phyloP scores from a whole-genome alignment of 2,329 filamentous ascomycete genomes.

The Sclerotinia sclerotiorum region DNA sequence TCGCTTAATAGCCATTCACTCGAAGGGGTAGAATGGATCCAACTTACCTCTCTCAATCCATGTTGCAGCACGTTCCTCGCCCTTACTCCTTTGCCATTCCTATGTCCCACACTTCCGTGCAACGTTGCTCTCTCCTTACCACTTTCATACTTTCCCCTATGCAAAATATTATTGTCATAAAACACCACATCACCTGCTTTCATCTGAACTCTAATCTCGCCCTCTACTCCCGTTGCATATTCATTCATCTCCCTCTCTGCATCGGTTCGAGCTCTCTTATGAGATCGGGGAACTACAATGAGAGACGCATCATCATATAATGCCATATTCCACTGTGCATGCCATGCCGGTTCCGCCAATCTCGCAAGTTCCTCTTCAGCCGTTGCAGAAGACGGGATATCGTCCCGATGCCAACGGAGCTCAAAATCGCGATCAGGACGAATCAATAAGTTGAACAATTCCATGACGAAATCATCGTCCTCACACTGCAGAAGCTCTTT shows the following conservation, averaged over 20 bases:
- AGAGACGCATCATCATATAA: slow-evolving; percentile 73
- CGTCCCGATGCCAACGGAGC: slow-evolving; percentile 83
- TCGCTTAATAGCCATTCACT: neutral
- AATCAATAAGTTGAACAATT: slow-evolving; percentile 84
- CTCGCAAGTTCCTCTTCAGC: slow-evolving; percentile 65
- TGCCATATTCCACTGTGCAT: slow-evolving; percentile 87
- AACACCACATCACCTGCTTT: slow-evolving; percentile 78
- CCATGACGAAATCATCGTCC: slow-evolving; percentile 73
- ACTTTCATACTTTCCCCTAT: slow-evolving; percentile 65
- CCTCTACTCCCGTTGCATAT: slow-evolving; percentile 60
- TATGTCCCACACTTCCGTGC: slow-evolving; percentile 69
- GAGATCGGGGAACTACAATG: slow-evolving; percentile 75
- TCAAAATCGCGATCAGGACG: slow-evolving; percentile 69
- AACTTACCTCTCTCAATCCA: slow-evolving; percentile 54
- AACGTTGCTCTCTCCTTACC: slow-evolving; percentile 65
- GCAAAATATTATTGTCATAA: slow-evolving; percentile 87
- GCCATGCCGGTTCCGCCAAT: slow-evolving; percentile 61
- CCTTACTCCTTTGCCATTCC: slow-evolving; percentile 52
- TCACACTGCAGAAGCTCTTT: slow-evolving; percentile 58
- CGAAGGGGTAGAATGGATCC: neutral
- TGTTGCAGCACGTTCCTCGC: slow-evolving; percentile 76
- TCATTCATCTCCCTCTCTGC: slow-evolving; percentile 66
- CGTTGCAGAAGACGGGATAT: slow-evolving; percentile 66
- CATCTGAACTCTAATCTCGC: slow-evolving; percentile 64
- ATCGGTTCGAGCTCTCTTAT: slow-evolving; percentile 68